These are phyloP conservation scores for Zarea fungicola DNA, from an alignment of 2,329 filamentous ascomycete genomes.

Conservation along the genomic window DNA sequence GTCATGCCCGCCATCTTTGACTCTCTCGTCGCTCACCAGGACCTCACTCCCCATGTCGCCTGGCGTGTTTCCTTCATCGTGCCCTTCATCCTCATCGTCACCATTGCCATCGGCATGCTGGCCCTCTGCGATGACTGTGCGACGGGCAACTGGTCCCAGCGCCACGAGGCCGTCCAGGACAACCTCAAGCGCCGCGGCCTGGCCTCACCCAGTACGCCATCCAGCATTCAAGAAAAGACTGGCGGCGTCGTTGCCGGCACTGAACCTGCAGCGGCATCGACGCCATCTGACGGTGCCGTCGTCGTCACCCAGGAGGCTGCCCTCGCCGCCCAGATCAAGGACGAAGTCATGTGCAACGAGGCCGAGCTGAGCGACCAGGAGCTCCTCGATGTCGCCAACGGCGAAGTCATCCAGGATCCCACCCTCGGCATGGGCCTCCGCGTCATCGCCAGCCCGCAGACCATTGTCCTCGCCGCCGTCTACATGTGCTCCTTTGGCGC, in stretches of 20 bases:
- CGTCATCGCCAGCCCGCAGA: slow-evolving; percentile 49
- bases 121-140: slow-evolving; percentile 77
- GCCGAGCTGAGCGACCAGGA: slow-evolving; percentile 34
- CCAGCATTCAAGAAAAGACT: not conserved
- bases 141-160: slow-evolving; percentile 74
- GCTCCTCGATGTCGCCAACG: slow-evolving; percentile 47
- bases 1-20: slow-evolving; percentile 89
- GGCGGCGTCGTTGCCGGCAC: slow-evolving; percentile 31
- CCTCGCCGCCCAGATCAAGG: not conserved
- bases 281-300: no score
- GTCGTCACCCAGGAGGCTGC: not conserved
- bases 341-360: slow-evolving; percentile 27
- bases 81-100: slow-evolving; percentile 70
- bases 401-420: slow-evolving; percentile 51
- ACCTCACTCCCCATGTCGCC: slow-evolving; percentile 60
- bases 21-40: slow-evolving; percentile 57
- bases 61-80: slow-evolving; percentile 85
- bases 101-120: slow-evolving; percentile 62
- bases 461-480: slow-evolving; percentile 46
- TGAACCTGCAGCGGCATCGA: slow-evolving; percentile 17
- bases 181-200: slow-evolving; percentile 44
- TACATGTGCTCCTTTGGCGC: slow-evolving; percentile 60
- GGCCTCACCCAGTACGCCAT: slow-evolving; percentile 8
- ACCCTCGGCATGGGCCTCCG: slow-evolving; percentile 42
- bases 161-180: slow-evolving; percentile 52